A percentile compares a stretch with the other conserved stretches of the same genome.
These are phyloP conservation scores for Diaporthe humulicola DNA, from an alignment of 2,329 filamentous ascomycete species.

Conservation along the genomic window DNA sequence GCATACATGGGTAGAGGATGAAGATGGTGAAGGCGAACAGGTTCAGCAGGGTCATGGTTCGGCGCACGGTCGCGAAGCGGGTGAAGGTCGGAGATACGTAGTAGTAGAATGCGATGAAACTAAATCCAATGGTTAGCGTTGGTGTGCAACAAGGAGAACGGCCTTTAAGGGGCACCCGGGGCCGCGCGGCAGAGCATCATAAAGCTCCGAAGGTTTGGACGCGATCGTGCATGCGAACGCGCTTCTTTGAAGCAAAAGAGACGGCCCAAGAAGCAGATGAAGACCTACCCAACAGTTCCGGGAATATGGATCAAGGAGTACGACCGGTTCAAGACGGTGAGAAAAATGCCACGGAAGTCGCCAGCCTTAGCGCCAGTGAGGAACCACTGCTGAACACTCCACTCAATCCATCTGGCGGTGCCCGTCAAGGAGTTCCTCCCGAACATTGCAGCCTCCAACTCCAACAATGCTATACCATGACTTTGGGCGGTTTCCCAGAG, in stretches of 20 bases:
- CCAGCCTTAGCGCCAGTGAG: slow-evolving; percentile 54
- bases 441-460: slow-evolving; percentile 53
- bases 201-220: background rate
- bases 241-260: background rate
- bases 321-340: slow-evolving; percentile 62
- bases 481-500: slow-evolving; percentile 60
- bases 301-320: slow-evolving; percentile 65
- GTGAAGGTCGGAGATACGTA: slow-evolving; percentile 61
- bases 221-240: background rate
- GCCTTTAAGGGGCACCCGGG: background rate
- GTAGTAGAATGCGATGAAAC: slow-evolving; percentile 75
- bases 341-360: slow-evolving; percentile 48
- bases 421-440: slow-evolving; percentile 44
- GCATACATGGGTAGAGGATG: slow-evolving; percentile 72
- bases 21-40: slow-evolving; percentile 69
- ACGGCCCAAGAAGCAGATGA: background rate
- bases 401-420: slow-evolving; percentile 56
- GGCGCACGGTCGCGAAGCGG: slow-evolving; percentile 53
- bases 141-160: background rate
- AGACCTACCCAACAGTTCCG: slow-evolving; percentile 59
- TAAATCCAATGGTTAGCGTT: slow-evolving; percentile 44
- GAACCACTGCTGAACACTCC: slow-evolving; percentile 59
- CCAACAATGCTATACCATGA: slow-evolving; percentile 57
- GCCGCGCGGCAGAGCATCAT: background rate
- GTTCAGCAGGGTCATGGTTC: slow-evolving; percentile 65